Percentiles rank a stretch among this genome's conserved stretches.
Conservation (phyloP, 495 filamentous ascomycete genomes). For the Neurospora sublineolata region DNA sequence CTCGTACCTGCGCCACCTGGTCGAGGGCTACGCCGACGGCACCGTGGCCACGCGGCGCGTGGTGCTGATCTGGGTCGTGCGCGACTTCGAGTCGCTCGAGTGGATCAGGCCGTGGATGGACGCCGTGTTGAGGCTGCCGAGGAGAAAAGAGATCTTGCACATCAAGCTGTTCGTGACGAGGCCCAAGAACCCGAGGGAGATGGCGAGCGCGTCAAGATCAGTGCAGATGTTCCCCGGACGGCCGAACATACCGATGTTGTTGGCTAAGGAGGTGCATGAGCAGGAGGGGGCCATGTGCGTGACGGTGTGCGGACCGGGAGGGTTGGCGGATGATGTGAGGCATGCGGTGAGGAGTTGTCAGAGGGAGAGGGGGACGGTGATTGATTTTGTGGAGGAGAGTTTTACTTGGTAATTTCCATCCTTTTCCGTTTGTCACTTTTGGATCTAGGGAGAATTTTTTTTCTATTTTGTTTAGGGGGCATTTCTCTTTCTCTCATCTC, state of each 20-base stretch:
- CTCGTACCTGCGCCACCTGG: constrained; percentile 71
- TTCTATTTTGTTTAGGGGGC: not conserved
- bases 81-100: constrained; percentile 74
- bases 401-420: constrained; percentile 62
- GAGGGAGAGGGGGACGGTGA: constrained; percentile 36
- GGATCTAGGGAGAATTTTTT: not conserved
- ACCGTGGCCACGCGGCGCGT: constrained; percentile 70
- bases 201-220: constrained; percentile 54
- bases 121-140: constrained; percentile 63
- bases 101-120: constrained; percentile 96
- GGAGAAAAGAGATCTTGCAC: constrained; percentile 63
- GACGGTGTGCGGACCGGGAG: constrained; percentile 76
- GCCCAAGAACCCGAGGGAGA: constrained; percentile 60
- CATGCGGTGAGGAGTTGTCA: constrained; percentile 58
- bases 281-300: constrained; percentile 86
- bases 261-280: constrained; percentile 63
- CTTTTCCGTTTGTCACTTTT: not conserved
- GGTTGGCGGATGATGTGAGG: constrained; percentile 73
- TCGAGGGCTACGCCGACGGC: constrained; percentile 58
- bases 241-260: constrained; percentile 65
- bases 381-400: constrained; percentile 80
- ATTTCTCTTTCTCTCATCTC: not conserved
- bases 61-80: constrained; percentile 82
- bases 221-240: constrained; percentile 86
- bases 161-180: constrained; percentile 83